Evolutionary conservation across 2,329 filamentous ascomycete species (phyloP), one percentile per base, ranked within the genome.

Genomic region (Erysiphe pulchra): DNA sequence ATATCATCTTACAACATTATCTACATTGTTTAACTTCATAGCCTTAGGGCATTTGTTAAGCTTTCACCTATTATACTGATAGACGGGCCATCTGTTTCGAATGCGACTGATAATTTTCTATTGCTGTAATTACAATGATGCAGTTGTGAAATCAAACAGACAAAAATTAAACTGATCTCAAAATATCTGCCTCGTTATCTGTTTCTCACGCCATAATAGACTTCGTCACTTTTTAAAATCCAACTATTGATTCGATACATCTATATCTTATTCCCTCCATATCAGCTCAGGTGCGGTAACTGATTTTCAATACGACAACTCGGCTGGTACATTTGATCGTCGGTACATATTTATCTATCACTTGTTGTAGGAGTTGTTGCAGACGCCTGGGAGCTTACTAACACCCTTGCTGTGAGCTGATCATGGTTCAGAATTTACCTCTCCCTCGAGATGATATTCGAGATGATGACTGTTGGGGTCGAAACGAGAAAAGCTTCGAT

Each of bases 271-370:
- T 47, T 46, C 46, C 50, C 46, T 48, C 50, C 48, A 46, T 44
- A 49, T 42, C 46, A 45, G 39, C 43, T 47, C 44, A 34, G 47
- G 16, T 37, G 45, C 47, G 48, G 45, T 51, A 47, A 49, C 50
- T 50, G 44, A 50, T 24, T 49, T 51, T 52, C 51, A 54, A 55
- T 56, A 55, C 55, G 56, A 58, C 50, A 56, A 53, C 56, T 58
- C 56, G 55, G 49, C 51, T 57, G 51, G 47, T 50, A 54, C 49
- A 51, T 45, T 49, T 47, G 49, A 53, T 52, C 47, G 47, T 46
- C 37, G 31, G 30, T 31, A 43, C 46, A 44, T 46, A 33, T 39
- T 44, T 32, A 41, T 24, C 24, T 24, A 32, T 45, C 33, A 31
- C 33, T 32, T 37, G 16, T 44, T 45, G 42, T 41, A 48, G 38